Base-by-base conservation (phyloP, 2,329 filamentous ascomycete species). In the Hymenoscyphus occultus region DNA sequence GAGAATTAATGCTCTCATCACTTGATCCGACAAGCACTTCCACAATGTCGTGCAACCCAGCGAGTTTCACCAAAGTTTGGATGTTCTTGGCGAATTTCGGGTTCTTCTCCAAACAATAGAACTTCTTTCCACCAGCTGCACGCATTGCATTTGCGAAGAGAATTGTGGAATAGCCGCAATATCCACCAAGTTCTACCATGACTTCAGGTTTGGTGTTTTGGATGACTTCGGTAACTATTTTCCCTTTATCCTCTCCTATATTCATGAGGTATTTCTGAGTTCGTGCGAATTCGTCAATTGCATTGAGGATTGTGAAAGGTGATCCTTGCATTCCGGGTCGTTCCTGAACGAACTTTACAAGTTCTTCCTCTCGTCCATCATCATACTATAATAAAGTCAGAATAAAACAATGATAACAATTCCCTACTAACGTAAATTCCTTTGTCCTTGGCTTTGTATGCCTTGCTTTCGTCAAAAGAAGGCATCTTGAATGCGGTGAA, bases 121-220 rank as follows among this genome's bases (percentile, higher is more conserved):
- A 93, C 31, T 80, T 79, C 69, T 83, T 81, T 2, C 89, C 90
- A 12, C 88, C 89, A 2, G 83, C 83, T 60, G 83, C 81, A 65
- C 84, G 84, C 16, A 91, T 79, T 0, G 88, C 87, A 42, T 86
- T 82, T 56, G 85, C 90, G 73, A 93, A 94, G 1, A 92, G 81
- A 65, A 95, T 86, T 65, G 88, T 88, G 0, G 91, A 94, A 79
- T 95, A 95, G 54, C 91, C 91, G 22, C 93, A 83, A 76, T 94
- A 95, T 59, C 90, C 89, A 58, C 92, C 91, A 0, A 95, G 82
- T 74, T 96, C 91, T 58, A 94, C 84, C 86, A 93, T 91, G 2
- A 81, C 81, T 62, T 85, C 76, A 0, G 90, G 90, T 74, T 89
- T 90, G 59, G 83, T 79, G 68, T 90, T 80, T 22, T 80, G 80